These are phyloP conservation scores for Chaetomiaceae sp. DNA, from an alignment of 2,329 filamentous ascomycete species.

Conservation along the genomic window DNA sequence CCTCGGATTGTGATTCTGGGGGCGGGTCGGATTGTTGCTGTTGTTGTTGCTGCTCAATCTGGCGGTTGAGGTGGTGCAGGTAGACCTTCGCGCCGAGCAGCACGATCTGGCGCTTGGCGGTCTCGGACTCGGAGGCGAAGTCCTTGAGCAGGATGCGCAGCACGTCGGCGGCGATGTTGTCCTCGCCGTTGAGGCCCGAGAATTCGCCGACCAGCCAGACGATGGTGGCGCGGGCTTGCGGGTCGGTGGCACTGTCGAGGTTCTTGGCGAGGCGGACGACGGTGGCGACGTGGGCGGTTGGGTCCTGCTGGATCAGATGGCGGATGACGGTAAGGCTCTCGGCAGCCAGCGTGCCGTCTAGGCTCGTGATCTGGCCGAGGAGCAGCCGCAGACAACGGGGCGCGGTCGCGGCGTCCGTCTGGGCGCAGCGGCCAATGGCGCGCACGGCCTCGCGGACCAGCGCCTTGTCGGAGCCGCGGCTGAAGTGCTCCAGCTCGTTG, in stretches of 20 bases:
- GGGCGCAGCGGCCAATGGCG: constrained; percentile 89
- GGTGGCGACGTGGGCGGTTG: constrained; percentile 71
- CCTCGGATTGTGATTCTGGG: constrained; percentile 24
- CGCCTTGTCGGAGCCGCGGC: constrained; percentile 62
- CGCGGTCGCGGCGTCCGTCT: constrained; percentile 64
- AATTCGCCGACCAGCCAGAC: constrained; percentile 98
- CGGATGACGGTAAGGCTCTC: constrained; percentile 93
- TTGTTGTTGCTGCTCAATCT: constrained; percentile 40
- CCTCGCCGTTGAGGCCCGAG: constrained; percentile 67
- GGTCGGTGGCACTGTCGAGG: constrained; percentile 79
- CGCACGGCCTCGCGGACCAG: constrained; percentile 84
- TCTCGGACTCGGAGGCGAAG: constrained; percentile 77
- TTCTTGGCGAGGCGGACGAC: constrained; percentile 87
- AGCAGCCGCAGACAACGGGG: constrained; percentile 76
- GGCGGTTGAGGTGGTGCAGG: constrained; percentile 72
- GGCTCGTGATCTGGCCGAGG: constrained; percentile 77
- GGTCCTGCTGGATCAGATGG: constrained; percentile 89
- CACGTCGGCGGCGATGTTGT: constrained; percentile 91
- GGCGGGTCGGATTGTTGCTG: too few species aligned
- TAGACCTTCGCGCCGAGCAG: constrained; percentile 95
- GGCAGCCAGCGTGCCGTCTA: constrained; percentile 81
- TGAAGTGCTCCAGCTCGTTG: constrained; percentile 91
- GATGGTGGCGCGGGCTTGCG: constrained; percentile 86
- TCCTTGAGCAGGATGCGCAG: constrained; percentile 79
- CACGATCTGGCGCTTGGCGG: constrained; percentile 85